A percentile compares a stretch with the other conserved stretches of the same genome.
These are phyloP conservation scores for Paratrypanosoma confusum DNA, from an alignment of 208 protist species.

Conservation along the genomic window DNA sequence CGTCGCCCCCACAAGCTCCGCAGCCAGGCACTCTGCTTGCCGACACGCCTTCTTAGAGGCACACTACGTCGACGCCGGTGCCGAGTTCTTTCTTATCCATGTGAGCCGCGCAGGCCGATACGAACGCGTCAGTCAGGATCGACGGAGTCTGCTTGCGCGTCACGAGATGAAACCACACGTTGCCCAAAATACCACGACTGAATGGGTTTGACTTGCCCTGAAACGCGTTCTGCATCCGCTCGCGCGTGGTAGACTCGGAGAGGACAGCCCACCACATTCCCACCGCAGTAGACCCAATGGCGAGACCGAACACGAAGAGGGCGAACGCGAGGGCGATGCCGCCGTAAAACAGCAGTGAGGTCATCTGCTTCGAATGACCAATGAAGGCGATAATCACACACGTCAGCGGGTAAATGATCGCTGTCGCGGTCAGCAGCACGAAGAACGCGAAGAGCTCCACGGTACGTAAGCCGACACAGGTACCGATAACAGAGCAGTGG, in stretches of 20 bases:
- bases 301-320: conserved; percentile 13
- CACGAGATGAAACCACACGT: conserved; percentile 37
- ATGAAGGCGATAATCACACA: conserved; percentile 7
- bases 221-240: conserved; percentile 64
- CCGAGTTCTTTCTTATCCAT: conserved; percentile 25
- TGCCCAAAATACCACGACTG: conserved; percentile 31
- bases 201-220: conserved; percentile 56
- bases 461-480: conserved; percentile 68
- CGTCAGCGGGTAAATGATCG: conserved; percentile 8
- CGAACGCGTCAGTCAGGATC: conserved; percentile 65
- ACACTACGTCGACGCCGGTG: conserved; percentile 2
- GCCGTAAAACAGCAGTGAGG: conserved; percentile 4
- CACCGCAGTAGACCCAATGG: conserved; percentile 11
- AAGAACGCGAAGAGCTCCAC: conserved; percentile 55
- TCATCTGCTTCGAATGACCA: conserved; percentile 12
- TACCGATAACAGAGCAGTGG: conserved; percentile 78
- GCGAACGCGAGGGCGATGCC: conserved; percentile 9
- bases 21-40: background rate
- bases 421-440: conserved; percentile 9
- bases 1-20: background rate
- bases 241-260: conserved; percentile 44
- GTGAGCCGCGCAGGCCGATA: conserved; percentile 30
- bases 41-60: background rate
- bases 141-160: conserved; percentile 20
- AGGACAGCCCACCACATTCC: conserved; percentile 25